A percentile compares a stretch with the other conserved stretches of the same genome.
These are phyloP conservation scores for Yamadazyma siamensis DNA, from an alignment of 1,139 yeast species.

Conservation along the genomic window DNA sequence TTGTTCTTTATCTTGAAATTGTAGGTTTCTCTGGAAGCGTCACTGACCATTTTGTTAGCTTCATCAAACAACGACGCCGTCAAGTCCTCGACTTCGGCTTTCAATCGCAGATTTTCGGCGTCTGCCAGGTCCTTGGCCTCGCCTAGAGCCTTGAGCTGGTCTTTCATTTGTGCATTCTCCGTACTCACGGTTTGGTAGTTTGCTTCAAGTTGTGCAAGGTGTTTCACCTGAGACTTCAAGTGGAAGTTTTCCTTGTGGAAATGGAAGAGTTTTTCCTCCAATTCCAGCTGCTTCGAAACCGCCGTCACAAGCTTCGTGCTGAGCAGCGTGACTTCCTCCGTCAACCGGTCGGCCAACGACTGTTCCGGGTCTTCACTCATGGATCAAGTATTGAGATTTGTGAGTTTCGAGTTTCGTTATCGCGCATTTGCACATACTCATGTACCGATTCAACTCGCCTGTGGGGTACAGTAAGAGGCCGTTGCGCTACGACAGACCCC, in stretches of 20 bases:
- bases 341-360: constrained; percentile 31
- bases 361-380: constrained; percentile 6
- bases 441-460: constrained; percentile 13
- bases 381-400: neutral
- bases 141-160: constrained; percentile 30
- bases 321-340: constrained; percentile 53
- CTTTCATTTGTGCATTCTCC: constrained; percentile 27
- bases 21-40: constrained; percentile 60
- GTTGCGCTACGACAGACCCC: constrained; percentile 5
- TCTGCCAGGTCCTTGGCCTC: constrained; percentile 50
- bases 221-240: constrained; percentile 19
- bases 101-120: constrained; percentile 53
- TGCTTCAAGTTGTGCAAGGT: constrained; percentile 16
- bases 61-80: constrained; percentile 74
- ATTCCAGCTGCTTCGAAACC: constrained; percentile 53
- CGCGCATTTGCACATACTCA: neutral
- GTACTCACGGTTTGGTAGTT: constrained; percentile 29
- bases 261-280: constrained; percentile 41
- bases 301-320: constrained; percentile 62
- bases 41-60: constrained; percentile 76
- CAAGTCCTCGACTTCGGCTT: constrained; percentile 73
- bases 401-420: neutral
- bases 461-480: constrained; percentile 17
- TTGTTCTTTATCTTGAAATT: constrained; percentile 51
- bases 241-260: constrained; percentile 30